Percentiles rank a stretch among this genome's conserved stretches.
phyloP scores from a whole-genome alignment of 73 alveolate species.

The Urostyla sp. region DNA sequence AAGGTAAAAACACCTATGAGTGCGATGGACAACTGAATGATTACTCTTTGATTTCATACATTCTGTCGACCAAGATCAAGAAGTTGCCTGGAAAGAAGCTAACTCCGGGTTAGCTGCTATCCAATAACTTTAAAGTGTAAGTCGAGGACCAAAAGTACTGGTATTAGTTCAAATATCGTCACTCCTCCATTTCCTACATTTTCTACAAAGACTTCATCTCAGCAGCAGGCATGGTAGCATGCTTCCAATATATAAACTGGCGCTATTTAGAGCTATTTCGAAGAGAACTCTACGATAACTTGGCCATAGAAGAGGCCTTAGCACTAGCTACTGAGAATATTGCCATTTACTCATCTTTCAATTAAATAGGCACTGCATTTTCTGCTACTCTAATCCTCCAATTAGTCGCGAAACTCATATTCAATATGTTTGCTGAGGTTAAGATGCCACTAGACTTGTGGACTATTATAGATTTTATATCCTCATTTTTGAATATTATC shows the following conservation, averaged over 20 bases:
- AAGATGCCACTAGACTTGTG: slow-evolving; percentile 61
- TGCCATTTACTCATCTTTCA: slow-evolving; percentile 22
- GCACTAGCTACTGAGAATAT: not conserved
- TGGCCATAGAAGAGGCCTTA: not conserved
- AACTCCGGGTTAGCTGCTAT: slow-evolving; percentile 24
- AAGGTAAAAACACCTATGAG: slow-evolving; percentile 66
- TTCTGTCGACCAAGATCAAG: not conserved
- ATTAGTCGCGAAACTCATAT: slow-evolving; percentile 23
- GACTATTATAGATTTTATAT: slow-evolving; percentile 51
- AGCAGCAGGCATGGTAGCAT: slow-evolving; percentile 48
- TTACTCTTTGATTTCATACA: slow-evolving; percentile 43
- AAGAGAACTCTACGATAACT: not conserved
- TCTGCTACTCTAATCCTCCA: slow-evolving; percentile 39
- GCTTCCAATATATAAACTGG: slow-evolving; percentile 58
- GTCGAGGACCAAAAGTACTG: slow-evolving; percentile 61
- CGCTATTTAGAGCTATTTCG: slow-evolving; percentile 42
- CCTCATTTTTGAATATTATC: slow-evolving; percentile 37
- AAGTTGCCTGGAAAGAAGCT: slow-evolving; percentile 48
- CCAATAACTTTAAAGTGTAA: slow-evolving; percentile 40
- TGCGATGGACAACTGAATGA: slow-evolving; percentile 65
- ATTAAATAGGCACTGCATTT: slow-evolving; percentile 38
- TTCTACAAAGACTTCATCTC: slow-evolving; percentile 55
- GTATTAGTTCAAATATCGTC: slow-evolving; percentile 63
- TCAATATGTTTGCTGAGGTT: slow-evolving; percentile 41
- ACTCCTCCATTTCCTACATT: slow-evolving; percentile 54